Conservation (phyloP, 345 rosid genomes). For the Lumnitzera racemosa region DNA sequence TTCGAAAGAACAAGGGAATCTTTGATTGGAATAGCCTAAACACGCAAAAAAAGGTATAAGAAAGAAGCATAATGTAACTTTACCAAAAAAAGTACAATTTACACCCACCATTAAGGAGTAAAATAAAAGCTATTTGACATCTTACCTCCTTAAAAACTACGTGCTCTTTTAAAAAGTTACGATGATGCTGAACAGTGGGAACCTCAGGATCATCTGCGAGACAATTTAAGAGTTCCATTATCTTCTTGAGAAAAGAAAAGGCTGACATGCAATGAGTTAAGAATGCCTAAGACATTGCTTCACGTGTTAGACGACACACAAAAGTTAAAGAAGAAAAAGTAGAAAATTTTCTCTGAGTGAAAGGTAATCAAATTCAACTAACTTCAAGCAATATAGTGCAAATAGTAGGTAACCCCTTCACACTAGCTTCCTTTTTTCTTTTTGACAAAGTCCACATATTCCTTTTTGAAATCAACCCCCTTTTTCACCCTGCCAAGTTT, state of each 20-base stretch:
- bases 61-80: neutral
- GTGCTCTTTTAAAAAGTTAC: constrained; percentile 63
- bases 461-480: no score
- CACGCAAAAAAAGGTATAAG: neutral
- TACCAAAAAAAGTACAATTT: neutral
- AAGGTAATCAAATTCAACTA: no score
- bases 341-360: neutral
- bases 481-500: no score
- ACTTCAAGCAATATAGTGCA: neutral
- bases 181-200: constrained; percentile 55
- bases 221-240: constrained; percentile 9
- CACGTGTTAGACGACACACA: no score
- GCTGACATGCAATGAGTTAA: neutral
- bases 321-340: neutral
- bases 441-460: no score
- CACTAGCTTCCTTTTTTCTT: no score
- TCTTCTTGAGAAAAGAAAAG: neutral
- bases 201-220: constrained; percentile 74
- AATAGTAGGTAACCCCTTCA: neutral
- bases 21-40: constrained; percentile 75
- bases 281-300: neutral
- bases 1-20: constrained; percentile 61
- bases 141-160: constrained; percentile 85
- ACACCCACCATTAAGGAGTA: neutral
- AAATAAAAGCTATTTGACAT: neutral